phyloP scores from a whole-genome alignment of 1,139 yeast genomes.

The Suhomyces choctaworum region DNA sequence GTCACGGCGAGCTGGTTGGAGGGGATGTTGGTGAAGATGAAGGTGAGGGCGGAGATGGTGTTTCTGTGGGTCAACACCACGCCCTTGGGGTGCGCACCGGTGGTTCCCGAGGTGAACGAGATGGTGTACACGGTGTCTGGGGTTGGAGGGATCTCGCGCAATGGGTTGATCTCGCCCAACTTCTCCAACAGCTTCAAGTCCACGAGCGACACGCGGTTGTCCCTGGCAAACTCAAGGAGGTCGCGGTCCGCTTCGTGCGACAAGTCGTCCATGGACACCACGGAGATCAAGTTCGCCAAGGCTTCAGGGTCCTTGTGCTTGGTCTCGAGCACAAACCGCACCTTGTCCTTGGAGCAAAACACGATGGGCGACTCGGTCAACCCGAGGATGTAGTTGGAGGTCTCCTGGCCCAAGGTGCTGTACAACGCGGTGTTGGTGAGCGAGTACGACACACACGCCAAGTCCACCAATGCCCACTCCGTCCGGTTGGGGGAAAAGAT shows the following conservation, averaged over 20 bases:
- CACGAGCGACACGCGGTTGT: constrained; percentile 25
- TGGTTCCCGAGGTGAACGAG: constrained; percentile 40
- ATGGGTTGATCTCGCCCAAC: constrained; percentile 25
- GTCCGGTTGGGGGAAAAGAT: constrained; percentile 55
- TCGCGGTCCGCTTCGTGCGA: constrained; percentile 16
- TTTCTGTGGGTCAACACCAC: constrained; percentile 35
- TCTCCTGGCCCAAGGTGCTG: constrained; percentile 62
- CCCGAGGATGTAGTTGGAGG: constrained; percentile 58
- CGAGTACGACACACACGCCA: constrained; percentile 54
- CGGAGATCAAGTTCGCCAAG: constrained; percentile 23
- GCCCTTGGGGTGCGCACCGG: constrained; percentile 41
- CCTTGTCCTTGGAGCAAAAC: constrained; percentile 49
- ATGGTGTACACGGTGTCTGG: constrained; percentile 27
- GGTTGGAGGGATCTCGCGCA: constrained; percentile 22
- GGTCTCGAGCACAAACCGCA: constrained; percentile 41
- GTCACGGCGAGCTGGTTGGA: constrained; percentile 1
- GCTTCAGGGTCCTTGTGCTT: constrained; percentile 27
- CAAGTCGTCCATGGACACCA: constrained; percentile 56
- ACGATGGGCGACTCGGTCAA: constrained; percentile 58
- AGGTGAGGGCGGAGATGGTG: constrained; percentile 29
- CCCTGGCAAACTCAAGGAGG: constrained; percentile 24
- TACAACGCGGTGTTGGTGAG: constrained; percentile 61
- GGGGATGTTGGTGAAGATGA: constrained; percentile 10
- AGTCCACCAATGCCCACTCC: constrained; percentile 63
- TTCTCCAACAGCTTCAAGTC: constrained; percentile 35